A percentile compares a stretch with the other conserved stretches of the same genome.
phyloP scores from a whole-genome alignment of 345 rosid genomes.

The Brassica nigra region DNA sequence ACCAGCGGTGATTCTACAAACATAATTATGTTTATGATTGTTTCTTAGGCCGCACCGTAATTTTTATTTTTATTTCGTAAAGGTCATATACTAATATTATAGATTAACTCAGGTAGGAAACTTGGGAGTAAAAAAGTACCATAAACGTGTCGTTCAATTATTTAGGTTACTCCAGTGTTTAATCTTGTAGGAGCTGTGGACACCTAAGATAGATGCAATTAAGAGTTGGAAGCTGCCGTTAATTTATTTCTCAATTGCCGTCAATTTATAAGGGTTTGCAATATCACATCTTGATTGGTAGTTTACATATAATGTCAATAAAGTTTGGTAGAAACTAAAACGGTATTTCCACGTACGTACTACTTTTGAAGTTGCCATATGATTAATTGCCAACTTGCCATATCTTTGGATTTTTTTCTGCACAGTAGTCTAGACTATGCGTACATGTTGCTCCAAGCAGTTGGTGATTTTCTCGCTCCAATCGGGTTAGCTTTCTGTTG shows the following conservation, averaged over 20 bases:
- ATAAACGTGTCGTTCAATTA: not conserved
- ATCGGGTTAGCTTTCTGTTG: not conserved
- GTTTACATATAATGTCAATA: slow-evolving; percentile 16
- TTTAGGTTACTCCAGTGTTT: not conserved
- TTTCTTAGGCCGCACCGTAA: not conserved
- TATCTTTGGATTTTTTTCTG: slow-evolving; percentile 6
- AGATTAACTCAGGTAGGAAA: not conserved
- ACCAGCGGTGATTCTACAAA: too few relatives aligned
- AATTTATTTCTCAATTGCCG: slow-evolving; percentile 1
- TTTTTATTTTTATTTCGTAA: not conserved
- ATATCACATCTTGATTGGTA: slow-evolving; percentile 2
- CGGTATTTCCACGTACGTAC: not conserved
- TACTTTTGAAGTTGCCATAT: slow-evolving; percentile 3
- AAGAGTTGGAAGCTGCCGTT: slow-evolving; percentile 23
- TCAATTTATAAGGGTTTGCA: slow-evolving; percentile 30
- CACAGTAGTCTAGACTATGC: not conserved
- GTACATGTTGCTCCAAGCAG: slow-evolving; percentile 18
- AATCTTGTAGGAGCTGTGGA: not conserved
- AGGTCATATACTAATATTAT: not conserved
- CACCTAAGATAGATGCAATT: not conserved
- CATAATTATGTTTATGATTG: not conserved
- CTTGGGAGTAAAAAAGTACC: not conserved
- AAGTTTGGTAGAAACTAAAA: slow-evolving; percentile 19
- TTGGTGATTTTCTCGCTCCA: slow-evolving; percentile 1
- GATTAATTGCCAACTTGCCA: slow-evolving; percentile 3